These are phyloP conservation scores for Colletotrichum sp. DNA, from an alignment of 2,329 filamentous ascomycete species.

Conservation along the genomic window DNA sequence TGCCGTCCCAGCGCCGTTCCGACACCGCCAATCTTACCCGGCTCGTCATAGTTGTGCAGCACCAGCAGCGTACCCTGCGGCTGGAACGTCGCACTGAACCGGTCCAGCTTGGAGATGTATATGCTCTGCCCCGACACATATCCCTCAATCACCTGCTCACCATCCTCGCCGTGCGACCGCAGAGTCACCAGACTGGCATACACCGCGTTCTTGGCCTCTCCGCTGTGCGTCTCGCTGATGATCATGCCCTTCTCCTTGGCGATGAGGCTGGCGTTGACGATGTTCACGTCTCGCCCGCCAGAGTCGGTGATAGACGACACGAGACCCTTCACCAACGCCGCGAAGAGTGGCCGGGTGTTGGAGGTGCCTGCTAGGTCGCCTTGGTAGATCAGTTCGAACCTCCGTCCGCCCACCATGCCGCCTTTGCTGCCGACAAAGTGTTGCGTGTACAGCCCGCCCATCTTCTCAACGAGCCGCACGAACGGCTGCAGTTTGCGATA, in stretches of 20 bases:
- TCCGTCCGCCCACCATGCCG: slow-evolving; percentile 62
- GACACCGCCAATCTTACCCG: slow-evolving; percentile 83
- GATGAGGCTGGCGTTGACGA: slow-evolving; percentile 79
- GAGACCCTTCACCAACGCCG: slow-evolving; percentile 79
- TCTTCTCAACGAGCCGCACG: slow-evolving; percentile 77
- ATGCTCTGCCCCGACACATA: slow-evolving; percentile 68
- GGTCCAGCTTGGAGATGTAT: slow-evolving; percentile 75
- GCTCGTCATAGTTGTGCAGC: slow-evolving; percentile 80
- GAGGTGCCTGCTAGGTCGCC: slow-evolving; percentile 73
- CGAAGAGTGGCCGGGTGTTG: slow-evolving; percentile 80
- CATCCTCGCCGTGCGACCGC: slow-evolving; percentile 49
- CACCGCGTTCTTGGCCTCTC: slow-evolving; percentile 64
- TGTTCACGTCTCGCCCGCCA: slow-evolving; percentile 75
- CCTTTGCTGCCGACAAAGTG: slow-evolving; percentile 60
- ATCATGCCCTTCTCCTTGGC: slow-evolving; percentile 78
- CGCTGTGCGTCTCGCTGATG: slow-evolving; percentile 74
- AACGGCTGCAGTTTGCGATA: slow-evolving; percentile 80
- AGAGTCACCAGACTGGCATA: slow-evolving; percentile 77
- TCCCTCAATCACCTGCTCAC: slow-evolving; percentile 62
- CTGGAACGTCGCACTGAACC: slow-evolving; percentile 76
- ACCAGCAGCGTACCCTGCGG: slow-evolving; percentile 79
- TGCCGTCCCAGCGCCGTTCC: slow-evolving; percentile 72
- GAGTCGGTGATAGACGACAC: slow-evolving; percentile 71
- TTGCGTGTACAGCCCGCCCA: slow-evolving; percentile 81
- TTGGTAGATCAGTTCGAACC: slow-evolving; percentile 79